Base-by-base conservation (phyloP, 1,284 basidiomycete species). In the Malassezia brasiliensis region DNA sequence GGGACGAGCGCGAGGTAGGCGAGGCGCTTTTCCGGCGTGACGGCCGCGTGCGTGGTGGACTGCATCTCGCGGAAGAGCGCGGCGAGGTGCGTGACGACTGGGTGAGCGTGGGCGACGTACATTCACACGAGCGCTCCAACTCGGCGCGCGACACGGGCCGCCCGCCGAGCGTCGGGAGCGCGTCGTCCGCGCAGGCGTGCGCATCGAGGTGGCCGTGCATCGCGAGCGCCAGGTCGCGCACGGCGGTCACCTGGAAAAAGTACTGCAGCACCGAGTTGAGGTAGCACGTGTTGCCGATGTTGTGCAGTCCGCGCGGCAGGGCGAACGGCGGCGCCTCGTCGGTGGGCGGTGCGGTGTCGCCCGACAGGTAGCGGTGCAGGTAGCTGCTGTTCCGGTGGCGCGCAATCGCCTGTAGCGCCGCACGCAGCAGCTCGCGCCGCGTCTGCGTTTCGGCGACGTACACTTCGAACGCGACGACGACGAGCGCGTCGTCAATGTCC, bases 261-360 rank as follows among this genome's bases (percentile, higher is more conserved):
- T 94, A 94, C 83, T 91, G 75, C 14, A 89, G 78, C 22, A 90
- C 77, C 17, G 88, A 90, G 73, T 91, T 91, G 52, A 93, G 79
- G 74, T 91, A 93, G 72, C 88, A 91, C 0, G 88, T 91, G 69
- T 94, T 94, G 50, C 89, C 89, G 32, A 94, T 83, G 71, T 93
- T 90, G 70, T 90, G 87, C 32, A 91, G 79, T 1, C 90, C 89
- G 50, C 88, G 81, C 14, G 90, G 90, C 66, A 85, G 79, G 58
- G 88, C 86, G 1, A 78, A 77, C 36, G 81, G 79, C 1, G 66
- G 56, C 35, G 42, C 45, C 1, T 41, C 25, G 10, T 36, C 38
- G 6, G 57, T 56, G 53, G 63, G 51, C 8, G 37, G 12, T 39
- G 28, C 19, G 80, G 85, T 68, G 59, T 75, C 76, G 8, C 86